Evolutionary conservation across 306 rosid genomes (phyloP).

Genomic region (Sicyos edulis): DNA sequence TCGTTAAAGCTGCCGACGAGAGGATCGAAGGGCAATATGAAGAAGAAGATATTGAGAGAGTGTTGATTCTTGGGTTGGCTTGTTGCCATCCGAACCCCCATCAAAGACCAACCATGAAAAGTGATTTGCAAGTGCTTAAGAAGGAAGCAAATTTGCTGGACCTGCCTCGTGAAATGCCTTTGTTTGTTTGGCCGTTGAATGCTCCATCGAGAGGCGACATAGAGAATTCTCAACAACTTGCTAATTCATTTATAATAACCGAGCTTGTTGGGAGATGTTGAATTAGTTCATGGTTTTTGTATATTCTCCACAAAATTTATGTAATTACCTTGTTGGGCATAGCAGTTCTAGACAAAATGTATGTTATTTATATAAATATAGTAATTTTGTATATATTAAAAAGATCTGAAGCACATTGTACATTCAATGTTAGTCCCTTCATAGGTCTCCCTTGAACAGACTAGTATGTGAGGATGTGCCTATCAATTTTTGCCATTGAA

Average conservation of each 20-base stretch:
- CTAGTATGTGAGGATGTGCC: no score
- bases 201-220: background rate
- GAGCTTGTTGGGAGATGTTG: slow-evolving; percentile 12
- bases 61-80: background rate
- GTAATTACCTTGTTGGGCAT: no score
- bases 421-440: no score
- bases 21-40: background rate
- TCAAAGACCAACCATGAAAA: slow-evolving; percentile 7
- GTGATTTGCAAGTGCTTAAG: background rate
- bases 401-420: no score
- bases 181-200: slow-evolving; percentile 16
- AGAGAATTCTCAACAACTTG: background rate
- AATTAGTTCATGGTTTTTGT: background rate
- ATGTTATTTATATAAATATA: no score
- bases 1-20: background rate
- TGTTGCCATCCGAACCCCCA: background rate
- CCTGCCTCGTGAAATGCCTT: background rate
- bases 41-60: background rate
- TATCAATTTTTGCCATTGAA: no score
- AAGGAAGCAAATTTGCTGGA: background rate
- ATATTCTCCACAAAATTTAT: background rate
- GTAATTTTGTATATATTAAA: no score
- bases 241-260: background rate
- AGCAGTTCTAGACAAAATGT: no score
- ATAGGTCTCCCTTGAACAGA: no score